Evolutionary conservation across 139 green algal genomes (phyloP).

Genomic region (Chlorella sp.): DNA sequence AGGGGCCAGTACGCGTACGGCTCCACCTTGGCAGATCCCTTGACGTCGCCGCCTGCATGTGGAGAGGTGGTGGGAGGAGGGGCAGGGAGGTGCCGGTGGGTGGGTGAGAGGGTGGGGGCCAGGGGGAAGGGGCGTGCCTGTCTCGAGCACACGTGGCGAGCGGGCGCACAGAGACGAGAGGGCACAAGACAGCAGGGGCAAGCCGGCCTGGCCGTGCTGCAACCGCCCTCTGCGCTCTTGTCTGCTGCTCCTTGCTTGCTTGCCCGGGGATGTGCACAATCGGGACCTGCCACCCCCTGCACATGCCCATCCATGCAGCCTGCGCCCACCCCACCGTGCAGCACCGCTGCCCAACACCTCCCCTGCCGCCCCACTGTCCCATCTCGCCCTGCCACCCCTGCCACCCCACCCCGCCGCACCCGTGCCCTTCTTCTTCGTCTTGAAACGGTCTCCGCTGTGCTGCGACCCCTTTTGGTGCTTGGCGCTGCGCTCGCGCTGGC

Average conservation of each 20-base stretch:
- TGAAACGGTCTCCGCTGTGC: conserved; percentile 78
- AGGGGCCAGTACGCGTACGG: conserved; percentile 99
- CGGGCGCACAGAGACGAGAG: too few relatives aligned
- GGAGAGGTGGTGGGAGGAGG: not conserved
- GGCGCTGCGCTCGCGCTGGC: conserved; percentile 18
- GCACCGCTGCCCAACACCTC: not conserved
- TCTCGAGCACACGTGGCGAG: not conserved
- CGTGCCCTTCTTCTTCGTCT: conserved; percentile 60
- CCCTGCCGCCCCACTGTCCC: not conserved
- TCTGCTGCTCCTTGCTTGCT: not conserved
- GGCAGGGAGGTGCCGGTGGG: not conserved
- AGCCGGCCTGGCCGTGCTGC: not conserved
- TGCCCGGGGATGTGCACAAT: not conserved
- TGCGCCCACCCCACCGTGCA: not conserved
- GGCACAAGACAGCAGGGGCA: too few relatives aligned
- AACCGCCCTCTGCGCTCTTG: too few relatives aligned
- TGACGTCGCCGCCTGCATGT: conserved; percentile 74
- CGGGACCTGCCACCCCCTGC: not conserved
- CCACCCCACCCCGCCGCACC: not conserved
- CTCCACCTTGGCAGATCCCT: conserved; percentile 82
- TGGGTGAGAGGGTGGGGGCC: not conserved
- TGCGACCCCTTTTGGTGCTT: conserved; percentile 39
- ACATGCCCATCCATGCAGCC: not conserved
- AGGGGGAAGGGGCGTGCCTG: not conserved
- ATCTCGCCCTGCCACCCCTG: too few relatives aligned